phyloP scores from a whole-genome alignment of 306 rosid species.

The Urtica urens region DNA sequence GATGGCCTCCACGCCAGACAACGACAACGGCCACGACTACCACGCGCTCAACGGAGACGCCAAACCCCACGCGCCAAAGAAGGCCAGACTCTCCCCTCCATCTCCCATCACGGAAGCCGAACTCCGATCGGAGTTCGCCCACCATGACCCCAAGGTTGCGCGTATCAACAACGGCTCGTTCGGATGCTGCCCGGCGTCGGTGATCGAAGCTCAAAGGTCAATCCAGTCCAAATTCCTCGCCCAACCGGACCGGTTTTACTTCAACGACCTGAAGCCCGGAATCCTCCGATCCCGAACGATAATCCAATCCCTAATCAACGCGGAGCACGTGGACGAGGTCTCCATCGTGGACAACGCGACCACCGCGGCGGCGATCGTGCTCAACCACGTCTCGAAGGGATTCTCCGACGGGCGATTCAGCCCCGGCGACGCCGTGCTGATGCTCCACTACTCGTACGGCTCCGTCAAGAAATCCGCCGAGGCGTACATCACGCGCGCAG shows the following conservation, averaged over 20 bases:
- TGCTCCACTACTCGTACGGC: constrained; percentile 92
- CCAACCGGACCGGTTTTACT: constrained; percentile 78
- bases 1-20: constrained; percentile 18
- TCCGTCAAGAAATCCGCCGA: constrained; percentile 83
- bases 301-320: constrained; percentile 56
- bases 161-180: constrained; percentile 95
- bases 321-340: constrained; percentile 62
- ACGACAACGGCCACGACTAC: constrained; percentile 24
- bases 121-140: constrained; percentile 51
- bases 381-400: constrained; percentile 69
- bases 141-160: constrained; percentile 62
- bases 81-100: constrained; percentile 29
- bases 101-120: constrained; percentile 41
- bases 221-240: constrained; percentile 52
- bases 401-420: constrained; percentile 58
- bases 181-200: constrained; percentile 68
- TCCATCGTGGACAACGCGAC: constrained; percentile 96
- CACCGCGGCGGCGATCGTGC: constrained; percentile 93
- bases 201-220: constrained; percentile 45
- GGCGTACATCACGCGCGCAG: constrained; percentile 80
- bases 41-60: constrained; percentile 43
- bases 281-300: constrained; percentile 49
- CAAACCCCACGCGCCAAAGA: constrained; percentile 37
- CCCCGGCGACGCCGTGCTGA: constrained; percentile 60
- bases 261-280: constrained; percentile 47